Base-by-base conservation (phyloP, 768 basidiomycete genomes). In the Boletus reticulatus region DNA sequence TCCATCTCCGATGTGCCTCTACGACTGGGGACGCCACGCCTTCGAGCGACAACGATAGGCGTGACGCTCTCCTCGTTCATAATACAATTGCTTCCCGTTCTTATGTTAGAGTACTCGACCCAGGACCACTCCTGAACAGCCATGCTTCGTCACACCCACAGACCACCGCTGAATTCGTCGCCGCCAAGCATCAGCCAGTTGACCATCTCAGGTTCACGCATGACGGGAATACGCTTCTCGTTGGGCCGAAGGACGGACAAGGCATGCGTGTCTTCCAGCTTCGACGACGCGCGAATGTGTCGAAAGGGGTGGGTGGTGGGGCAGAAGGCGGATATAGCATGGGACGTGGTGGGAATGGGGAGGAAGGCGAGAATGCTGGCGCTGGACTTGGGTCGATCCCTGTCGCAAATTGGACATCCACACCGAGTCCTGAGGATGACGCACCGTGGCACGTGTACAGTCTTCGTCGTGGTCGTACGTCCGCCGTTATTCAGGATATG, bases 381-480 rank as follows among this genome's bases (percentile, higher is more conserved):
- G 13, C 24, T 36, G 55, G 52, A 38, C 31, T 37, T 39, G 50
- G 42, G 17, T 48, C 53, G 2, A 46, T 45, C 32, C 43, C 49
- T 19, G 42, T 48, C 13, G 13, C 50, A 8, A 52, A 51, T 17
- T 50, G 53, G 55, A 43, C 52, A 14, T 11, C 12, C 50, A 19
- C 52, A 14, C 19, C 43, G 17, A 48, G 43, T n/a, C 9, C 48
- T 12, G 60, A 62, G 54, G 52, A 57, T 51, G 54, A 66, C 27
- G 61, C 66, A 14, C 75, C 79, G 9, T 80, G 76, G 72, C 85
- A 87, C 57, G 56, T 87, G 53, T 93, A 93, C 57, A 81, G 84
- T 57, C 73, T 94, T 20, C 76, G 79, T 43, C 76, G 90, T n/a
- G 91, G 91, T 6, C 74, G 81, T 24, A 90, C 89, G n/a, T 76